Evolutionary conservation across 2,329 filamentous ascomycete species (phyloP), one percentile per base, ranked within the genome.

Genomic region (Cadophora sp.): DNA sequence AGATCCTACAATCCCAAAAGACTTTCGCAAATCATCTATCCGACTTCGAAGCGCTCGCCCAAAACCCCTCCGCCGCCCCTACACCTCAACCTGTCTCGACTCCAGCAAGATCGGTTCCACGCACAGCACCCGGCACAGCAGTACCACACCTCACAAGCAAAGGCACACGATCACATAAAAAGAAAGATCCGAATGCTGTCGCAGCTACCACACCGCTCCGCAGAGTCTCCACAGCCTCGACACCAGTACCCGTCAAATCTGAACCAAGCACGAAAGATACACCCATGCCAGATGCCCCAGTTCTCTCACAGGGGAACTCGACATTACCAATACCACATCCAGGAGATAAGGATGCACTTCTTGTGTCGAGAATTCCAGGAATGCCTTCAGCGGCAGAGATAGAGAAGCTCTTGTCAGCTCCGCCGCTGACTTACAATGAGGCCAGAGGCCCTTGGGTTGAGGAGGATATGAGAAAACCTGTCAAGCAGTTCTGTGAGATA

Each of bases 21-120:
- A 93, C 91, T 3, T 95, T 95, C 79, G 88, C 89, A 70, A 94
- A 96, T 80, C 90, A 95, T 78, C 85, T 95, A 58, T 91, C 92
- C 73, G 92, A 96, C 78, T 93, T 91, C 78, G 85, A 92, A 73
- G 92, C 92, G 9, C 81, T 88, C 64, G 71, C 73, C 73, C 62
- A 64, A 19, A 64, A 56, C 22, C 80, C 67, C 73, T 82, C 84
- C 68, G n/a, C 80, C 79, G 64, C 46, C 51, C 37, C 68, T n/a
- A 26, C 59, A 22, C 70, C 19, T 75, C 78, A 3, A 46, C 73
- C 79, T 4, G 75, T 77, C 27, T 62, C 72, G 29, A 62, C 69
- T 16, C 68, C 67, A 46, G 34, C 68, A 50, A 65, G 62, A 31
- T 66, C 70, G 2, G 59, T 64, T 16, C 14, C 63, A 19, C 60